Evolutionary conservation across 306 rosid genomes (phyloP), one percentile per base, ranked within the genome.

Genomic region (Pachyrhizus erosus): DNA sequence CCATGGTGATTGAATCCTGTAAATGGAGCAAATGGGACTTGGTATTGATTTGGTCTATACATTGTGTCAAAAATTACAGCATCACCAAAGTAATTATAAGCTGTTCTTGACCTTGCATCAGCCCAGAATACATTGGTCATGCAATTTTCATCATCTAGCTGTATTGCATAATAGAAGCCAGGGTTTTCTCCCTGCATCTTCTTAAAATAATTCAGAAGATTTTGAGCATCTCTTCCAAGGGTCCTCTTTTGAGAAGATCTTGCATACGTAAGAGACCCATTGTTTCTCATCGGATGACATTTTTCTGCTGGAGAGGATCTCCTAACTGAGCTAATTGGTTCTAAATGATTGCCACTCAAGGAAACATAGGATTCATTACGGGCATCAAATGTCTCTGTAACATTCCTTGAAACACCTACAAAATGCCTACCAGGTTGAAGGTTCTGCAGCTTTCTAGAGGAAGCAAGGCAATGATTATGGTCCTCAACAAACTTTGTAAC

Each of bases 1-100:
- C 95, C 95, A 39, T 91, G 97, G 81, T 93, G 94, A 84, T 93
- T 91, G 84, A 90, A 80, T 43, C 97, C 97, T 5, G 97, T 91
- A 75, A 93, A 91, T 82, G 94, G 91, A 86, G 97, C 90, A 66
- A 93, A 84, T 18, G 97, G 97, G 21, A 91, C 96, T 73, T 88
- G 94, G 80, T 91, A 93, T 69, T 88, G 92, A 89, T 93, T 91
- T 58, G 97, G 96, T 70, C 97, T 79, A 79, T 91, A 89, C 92
- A 87, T 87, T 6, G 97, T 93, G 87, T 93, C 94, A 85, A 93
- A 93, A 73, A 73, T 85, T 77, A 93, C 96, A 23, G 94, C 92
- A 89, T 93, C 96, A 20, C 97, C 92, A 51, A 91, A 93, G 89
- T 88, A 52, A 45, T 85, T 88, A 89, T 93, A 93, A 57, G 96